A percentile compares a stretch with the other conserved stretches of the same genome.
phyloP scores from a whole-genome alignment of 345 rosid genomes.

The Eucalyptus marginata region DNA sequence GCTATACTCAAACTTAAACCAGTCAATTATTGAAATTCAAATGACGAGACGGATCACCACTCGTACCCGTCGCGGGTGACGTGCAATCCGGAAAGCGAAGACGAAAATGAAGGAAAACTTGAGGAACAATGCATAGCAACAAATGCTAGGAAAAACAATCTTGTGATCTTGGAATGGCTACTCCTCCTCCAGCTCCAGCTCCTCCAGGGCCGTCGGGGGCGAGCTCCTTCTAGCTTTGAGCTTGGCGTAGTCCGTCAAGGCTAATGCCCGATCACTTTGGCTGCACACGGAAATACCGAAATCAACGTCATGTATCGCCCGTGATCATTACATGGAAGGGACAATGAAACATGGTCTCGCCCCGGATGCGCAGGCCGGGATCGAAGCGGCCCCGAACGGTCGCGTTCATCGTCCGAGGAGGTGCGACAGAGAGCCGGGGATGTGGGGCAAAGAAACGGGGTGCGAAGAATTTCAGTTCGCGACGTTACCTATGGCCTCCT shows the following conservation, averaged over 20 bases:
- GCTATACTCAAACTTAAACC: neutral
- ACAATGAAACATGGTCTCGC: neutral
- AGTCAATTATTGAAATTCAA: neutral
- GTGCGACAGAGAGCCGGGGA: neutral
- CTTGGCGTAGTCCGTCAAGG: neutral
- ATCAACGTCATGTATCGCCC: neutral
- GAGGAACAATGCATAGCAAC: neutral
- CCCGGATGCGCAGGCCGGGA: neutral
- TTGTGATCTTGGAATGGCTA: neutral
- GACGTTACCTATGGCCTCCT: neutral
- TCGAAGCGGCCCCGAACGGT: neutral
- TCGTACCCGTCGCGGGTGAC: neutral
- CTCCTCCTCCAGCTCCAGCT: neutral
- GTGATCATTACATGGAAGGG: neutral
- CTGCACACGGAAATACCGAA: neutral
- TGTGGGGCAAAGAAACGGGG: neutral
- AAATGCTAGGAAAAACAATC: neutral
- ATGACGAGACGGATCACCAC: neutral
- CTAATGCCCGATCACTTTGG: neutral
- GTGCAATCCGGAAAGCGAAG: neutral
- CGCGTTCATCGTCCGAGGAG: neutral
- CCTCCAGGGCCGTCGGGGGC: neutral
- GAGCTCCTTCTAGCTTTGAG: neutral
- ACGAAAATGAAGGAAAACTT: neutral
- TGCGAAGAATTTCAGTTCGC: neutral